These are phyloP conservation scores for Tuber calosporum DNA, from an alignment of 495 filamentous ascomycete genomes.

Conservation along the genomic window DNA sequence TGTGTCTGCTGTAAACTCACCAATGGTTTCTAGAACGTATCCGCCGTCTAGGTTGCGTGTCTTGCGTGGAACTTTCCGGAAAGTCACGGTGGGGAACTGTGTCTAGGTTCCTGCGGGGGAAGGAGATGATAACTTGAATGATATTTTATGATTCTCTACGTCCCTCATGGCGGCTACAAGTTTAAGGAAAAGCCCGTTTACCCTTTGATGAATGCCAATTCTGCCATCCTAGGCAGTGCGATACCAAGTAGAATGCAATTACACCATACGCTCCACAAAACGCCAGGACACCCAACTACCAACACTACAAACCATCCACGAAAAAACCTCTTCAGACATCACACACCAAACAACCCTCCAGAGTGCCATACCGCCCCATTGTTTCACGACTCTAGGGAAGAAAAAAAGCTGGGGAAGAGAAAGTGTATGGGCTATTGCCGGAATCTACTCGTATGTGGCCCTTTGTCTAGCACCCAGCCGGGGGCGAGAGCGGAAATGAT, in stretches of 20 bases:
- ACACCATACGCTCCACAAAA: not conserved
- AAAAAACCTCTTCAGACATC: too few relatives aligned
- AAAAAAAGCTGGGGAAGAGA: not conserved
- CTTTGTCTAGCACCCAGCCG: not conserved
- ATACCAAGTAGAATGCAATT: not conserved
- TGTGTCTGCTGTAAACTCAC: not conserved
- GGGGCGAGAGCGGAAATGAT: not conserved
- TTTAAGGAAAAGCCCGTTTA: not conserved
- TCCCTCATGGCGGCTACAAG: not conserved
- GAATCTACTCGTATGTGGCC: too few relatives aligned
- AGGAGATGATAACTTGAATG: not conserved
- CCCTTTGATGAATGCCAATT: too few relatives aligned
- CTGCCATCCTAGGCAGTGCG: not conserved
- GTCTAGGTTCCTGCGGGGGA: too few relatives aligned
- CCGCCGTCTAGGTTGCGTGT: not conserved
- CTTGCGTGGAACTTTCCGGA: not conserved
- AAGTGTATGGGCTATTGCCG: not conserved
- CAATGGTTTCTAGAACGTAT: not conserved
- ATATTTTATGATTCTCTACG: not conserved
- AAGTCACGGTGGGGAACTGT: not conserved
- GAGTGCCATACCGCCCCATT: not conserved
- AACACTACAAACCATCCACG: too few relatives aligned
- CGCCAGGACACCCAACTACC: not conserved
- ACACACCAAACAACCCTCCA: not conserved
- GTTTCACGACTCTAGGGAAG: too few relatives aligned